Base-by-base conservation (phyloP, 208 protist species). In the Trypanosoma platydactyli region DNA sequence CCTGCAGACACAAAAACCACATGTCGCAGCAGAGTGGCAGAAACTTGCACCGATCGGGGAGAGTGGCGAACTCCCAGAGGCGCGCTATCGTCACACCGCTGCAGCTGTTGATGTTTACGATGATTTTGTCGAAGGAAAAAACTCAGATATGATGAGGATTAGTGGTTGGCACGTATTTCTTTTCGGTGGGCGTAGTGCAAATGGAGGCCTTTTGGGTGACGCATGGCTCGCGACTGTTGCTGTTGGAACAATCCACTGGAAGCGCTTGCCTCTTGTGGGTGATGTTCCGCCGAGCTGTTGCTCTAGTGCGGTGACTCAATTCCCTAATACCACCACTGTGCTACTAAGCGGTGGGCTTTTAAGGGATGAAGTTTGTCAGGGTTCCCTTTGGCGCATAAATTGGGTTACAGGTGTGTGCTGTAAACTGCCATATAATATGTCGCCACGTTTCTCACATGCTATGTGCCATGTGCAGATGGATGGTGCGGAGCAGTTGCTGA, bases 361-460 rank as follows among this genome's bases (percentile, higher is more conserved):
- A 2, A 56, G 38, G 7, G 69, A 57, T 0, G 66, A 57, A 29
- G 18, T 29, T 11, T 71, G 73, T 49, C 24, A 60, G 9, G 52
- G 41, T 20, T 48, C 50, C 2, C 33, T 75, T 13, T 84, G 76
- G 70, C 27, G 52, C 27, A 45, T 84, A 1, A 22, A 78, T 40
- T 69, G 50, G 9, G 29, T 15, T 15, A 75, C 56, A 30, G 65
- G 64, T 24, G 27, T 52, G 4, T 80, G 70, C 29, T 27, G 18
- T 12, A 55, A 29, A 27, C 7, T 68, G 18, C 6, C 45, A 3
- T 40, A n/a, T 20, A 45, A 50, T n/a, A 49, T 84, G 4, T 53
- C 52, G 0, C 66, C 58, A 7, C 84, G 89, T 27, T 95, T 86
- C 64, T 88, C 86, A 0, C 89, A 93, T 66, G 72, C 77, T 1